Evolutionary conservation across 768 basidiomycete genomes (phyloP), one percentile per base, ranked within the genome.

Genomic region (Clavaria fumosa): DNA sequence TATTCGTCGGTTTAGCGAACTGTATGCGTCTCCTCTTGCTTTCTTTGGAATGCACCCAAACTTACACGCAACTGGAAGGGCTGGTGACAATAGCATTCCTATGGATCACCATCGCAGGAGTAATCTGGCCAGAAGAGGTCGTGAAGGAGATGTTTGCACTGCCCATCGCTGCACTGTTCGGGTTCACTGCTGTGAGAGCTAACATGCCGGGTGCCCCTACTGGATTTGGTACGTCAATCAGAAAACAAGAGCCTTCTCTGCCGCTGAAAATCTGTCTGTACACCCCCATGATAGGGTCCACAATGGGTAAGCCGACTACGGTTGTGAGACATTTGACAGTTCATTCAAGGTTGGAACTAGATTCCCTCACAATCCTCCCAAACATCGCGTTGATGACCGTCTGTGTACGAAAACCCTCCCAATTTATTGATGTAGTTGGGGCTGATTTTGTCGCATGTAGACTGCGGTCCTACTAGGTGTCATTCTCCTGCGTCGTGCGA

Each of bases 191-290:
- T 4, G 32, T 51, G 30, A 42, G 50, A 41, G 37, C 46, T 33
- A 48, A 45, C 37, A 35, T 51, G 34, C 50, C 48, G 14, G 50
- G 50, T 11, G 48, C 50, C 11, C 50, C 50, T 18, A 31, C 10
- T 14, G 26, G 26, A 28, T 28, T 28, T 28, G 26, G 26, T 28
- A 14, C 9, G 26, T n/a, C n/a, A n/a, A n/a, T n/a, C 14, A 9
- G 9, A 28, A 14, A 9, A 28, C 9, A 9, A 28, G 9, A 9
- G 14, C 26, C 26, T 28, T 28, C 14, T 28, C 26, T 28, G n/a
- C n/a, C n/a, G n/a, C n/a, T 28, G 26, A 28, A 9, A 9, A 9
- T 14, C 14, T 9, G 9, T 28, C 14, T 28, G 26, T 9, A 28
- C 26, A 28, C 26, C n/a, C 26, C 26, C 14, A 14, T 14, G 26